A percentile compares a stretch with the other conserved stretches of the same genome.
phyloP scores from a whole-genome alignment of 495 filamentous ascomycete species.

The Oleoguttula mirabilis region DNA sequence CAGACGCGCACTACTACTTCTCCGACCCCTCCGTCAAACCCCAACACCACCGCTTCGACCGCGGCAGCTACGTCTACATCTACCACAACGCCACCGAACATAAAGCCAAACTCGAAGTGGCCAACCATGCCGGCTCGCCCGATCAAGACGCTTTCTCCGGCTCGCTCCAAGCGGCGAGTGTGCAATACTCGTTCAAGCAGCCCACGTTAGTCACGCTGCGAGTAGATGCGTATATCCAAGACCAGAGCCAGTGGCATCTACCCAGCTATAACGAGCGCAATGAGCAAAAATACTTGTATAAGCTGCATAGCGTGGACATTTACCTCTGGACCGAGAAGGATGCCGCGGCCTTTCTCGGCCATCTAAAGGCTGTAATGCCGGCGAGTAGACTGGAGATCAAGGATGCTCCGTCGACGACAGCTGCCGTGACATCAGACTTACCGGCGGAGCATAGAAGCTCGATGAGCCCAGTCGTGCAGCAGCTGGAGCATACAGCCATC shows the following conservation, averaged over 20 bases:
- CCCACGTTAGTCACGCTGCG: constrained; percentile 62
- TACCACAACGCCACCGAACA: constrained; percentile 60
- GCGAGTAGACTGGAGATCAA: constrained; percentile 47
- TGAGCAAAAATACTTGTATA: constrained; percentile 58
- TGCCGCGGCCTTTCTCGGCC: constrained; percentile 58
- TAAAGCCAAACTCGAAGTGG: constrained; percentile 66
- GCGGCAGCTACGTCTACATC: constrained; percentile 77
- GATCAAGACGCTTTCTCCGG: constrained; percentile 85
- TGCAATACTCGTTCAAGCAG: constrained; percentile 68
- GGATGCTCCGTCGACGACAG: constrained; percentile 29
- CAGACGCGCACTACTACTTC: constrained; percentile 85
- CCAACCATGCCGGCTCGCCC: constrained; percentile 74
- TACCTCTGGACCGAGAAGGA: constrained; percentile 82
- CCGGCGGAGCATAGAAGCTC: constrained; percentile 37
- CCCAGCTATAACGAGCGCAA: constrained; percentile 57
- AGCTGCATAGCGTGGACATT: constrained; percentile 71
- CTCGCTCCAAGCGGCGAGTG: constrained; percentile 46
- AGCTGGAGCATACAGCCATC: constrained; percentile 71
- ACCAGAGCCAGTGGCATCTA: constrained; percentile 62
- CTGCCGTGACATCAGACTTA: constrained; percentile 31
- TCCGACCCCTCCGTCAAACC: constrained; percentile 55
- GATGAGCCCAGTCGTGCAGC: constrained; percentile 70
- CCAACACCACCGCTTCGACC: constrained; percentile 76
- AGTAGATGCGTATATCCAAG: constrained; percentile 40
- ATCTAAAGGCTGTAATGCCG: constrained; percentile 47